Conservation (phyloP, 768 basidiomycete species). For the Pisolithus albus region DNA sequence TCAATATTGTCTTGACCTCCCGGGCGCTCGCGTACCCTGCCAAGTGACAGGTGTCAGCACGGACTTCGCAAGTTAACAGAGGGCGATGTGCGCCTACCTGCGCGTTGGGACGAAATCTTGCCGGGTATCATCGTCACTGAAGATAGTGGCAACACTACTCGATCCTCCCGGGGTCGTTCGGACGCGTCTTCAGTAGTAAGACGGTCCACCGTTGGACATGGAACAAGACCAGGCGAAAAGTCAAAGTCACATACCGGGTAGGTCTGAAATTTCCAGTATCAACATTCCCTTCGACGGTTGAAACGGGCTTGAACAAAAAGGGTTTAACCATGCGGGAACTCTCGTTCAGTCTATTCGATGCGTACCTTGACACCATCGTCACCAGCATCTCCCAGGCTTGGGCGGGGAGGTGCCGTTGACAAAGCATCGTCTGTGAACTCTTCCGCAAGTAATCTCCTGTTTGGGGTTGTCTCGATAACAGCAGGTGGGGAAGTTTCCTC, state of each 20-base stretch:
- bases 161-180: conserved; percentile 27
- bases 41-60: not conserved
- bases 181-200: conserved; percentile 21
- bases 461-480: conserved; percentile 1
- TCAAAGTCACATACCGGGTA: conserved; percentile 36
- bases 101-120: conserved; percentile 64
- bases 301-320: not conserved
- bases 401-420: conserved; percentile 44
- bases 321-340: not conserved
- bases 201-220: conserved; percentile 1
- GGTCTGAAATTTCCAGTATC: conserved; percentile 31
- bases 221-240: not conserved
- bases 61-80: not conserved
- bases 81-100: conserved; percentile 33
- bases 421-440: conserved; percentile 54
- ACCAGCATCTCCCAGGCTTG: not conserved
- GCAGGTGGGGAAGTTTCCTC: conserved; percentile 3
- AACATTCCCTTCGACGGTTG: not conserved
- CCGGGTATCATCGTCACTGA: conserved; percentile 34
- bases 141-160: conserved; percentile 32
- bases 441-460: conserved; percentile 13
- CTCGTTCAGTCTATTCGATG: not conserved
- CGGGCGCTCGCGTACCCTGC: conserved; percentile 60
- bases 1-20: conserved; percentile 60
- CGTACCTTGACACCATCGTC: not conserved